Percentiles rank a stretch among this genome's conserved stretches.
Evolutionary conservation across 305 asterid genomes (phyloP).

Genomic region (Fraxinus ornus): DNA sequence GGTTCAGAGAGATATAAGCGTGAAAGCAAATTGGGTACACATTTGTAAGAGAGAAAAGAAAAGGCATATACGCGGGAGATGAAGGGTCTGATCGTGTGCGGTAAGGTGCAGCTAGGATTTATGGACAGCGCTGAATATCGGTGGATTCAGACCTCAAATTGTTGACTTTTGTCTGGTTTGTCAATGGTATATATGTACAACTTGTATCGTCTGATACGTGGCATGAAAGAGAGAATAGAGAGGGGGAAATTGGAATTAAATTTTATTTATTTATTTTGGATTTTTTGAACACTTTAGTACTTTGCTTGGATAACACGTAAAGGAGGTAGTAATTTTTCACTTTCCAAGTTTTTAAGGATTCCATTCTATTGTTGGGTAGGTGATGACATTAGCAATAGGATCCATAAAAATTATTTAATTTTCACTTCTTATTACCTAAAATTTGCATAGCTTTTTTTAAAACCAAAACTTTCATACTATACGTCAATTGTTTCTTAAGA

Average conservation of each 20-base stretch:
- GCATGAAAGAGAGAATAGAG: neutral
- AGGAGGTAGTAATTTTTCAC: neutral
- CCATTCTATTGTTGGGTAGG: neutral
- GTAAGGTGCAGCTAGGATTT: conserved; percentile 36
- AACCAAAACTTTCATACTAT: no score
- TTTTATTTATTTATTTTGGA: neutral
- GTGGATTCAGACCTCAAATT: neutral
- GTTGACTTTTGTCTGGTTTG: neutral
- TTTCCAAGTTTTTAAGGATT: conserved; percentile 1
- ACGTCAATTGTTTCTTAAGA: no score
- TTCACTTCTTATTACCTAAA: neutral
- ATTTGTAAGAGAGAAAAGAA: conserved; percentile 5
- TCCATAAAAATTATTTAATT: neutral
- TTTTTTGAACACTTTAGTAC: neutral
- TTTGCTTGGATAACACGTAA: conserved; percentile 34
- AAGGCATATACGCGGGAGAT: conserved; percentile 41
- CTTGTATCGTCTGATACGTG: neutral
- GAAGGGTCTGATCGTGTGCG: conserved; percentile 41
- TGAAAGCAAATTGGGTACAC: neutral
- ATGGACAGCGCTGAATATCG: conserved; percentile 22
- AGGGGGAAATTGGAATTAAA: neutral
- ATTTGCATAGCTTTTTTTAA: neutral
- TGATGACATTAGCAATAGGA: neutral
- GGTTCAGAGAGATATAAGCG: conserved; percentile 20
- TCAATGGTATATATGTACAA: neutral